Percentiles rank a stretch among this genome's conserved stretches.
These are phyloP conservation scores for Flaveria trinervia DNA, from an alignment of 129 eudicot species.

Conservation along the genomic window DNA sequence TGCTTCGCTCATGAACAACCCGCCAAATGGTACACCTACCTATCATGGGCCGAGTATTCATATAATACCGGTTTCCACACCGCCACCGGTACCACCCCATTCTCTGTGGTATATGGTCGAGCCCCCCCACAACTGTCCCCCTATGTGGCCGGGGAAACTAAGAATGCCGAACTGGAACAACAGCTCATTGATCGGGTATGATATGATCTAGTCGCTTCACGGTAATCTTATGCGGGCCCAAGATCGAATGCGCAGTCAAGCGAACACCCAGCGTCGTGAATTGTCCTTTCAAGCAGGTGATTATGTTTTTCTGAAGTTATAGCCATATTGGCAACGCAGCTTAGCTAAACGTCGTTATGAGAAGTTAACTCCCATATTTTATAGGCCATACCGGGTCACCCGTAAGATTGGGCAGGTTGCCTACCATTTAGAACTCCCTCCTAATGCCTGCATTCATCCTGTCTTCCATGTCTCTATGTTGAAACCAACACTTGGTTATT, in stretches of 20 bases:
- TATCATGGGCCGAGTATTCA: no score
- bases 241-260: neutral
- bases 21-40: no score
- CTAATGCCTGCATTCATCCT: no score
- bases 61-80: no score
- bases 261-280: neutral
- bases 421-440: no score
- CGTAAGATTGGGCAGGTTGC: no score
- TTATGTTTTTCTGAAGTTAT: neutral
- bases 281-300: neutral
- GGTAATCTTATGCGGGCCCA: neutral
- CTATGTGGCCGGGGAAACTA: neutral
- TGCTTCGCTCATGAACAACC: no score
- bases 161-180: neutral
- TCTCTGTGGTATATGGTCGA: neutral
- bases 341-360: neutral
- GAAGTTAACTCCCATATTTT: neutral
- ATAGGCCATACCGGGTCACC: no score
- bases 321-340: neutral
- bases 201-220: neutral
- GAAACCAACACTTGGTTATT: neutral
- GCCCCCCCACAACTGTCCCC: neutral
- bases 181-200: neutral
- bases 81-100: neutral
- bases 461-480: neutral